Percentiles rank a stretch among this genome's conserved stretches.
These are phyloP conservation scores for Cunninghamia lanceolata DNA, from an alignment of 75 land plant species.

Conservation along the genomic window DNA sequence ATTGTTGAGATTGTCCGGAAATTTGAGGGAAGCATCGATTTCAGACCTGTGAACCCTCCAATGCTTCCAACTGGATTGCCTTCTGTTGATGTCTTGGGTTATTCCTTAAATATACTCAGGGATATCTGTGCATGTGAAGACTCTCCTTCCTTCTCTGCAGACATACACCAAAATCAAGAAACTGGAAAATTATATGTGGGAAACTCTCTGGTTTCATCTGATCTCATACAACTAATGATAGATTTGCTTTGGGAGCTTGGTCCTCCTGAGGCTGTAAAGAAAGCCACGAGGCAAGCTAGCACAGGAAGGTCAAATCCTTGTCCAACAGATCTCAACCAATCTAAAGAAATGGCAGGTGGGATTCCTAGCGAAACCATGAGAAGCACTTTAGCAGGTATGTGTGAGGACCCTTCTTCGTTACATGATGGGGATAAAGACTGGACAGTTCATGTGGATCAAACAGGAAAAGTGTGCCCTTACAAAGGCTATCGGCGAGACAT, in stretches of 20 bases:
- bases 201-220: slow-evolving; percentile 29
- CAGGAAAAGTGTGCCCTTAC: slow-evolving; percentile 44
- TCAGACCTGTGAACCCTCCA: slow-evolving; percentile 9
- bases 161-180: background rate
- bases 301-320: background rate
- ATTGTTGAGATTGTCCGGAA: slow-evolving; percentile 27
- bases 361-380: background rate
- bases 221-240: slow-evolving; percentile 47
- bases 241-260: slow-evolving; percentile 64
- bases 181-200: slow-evolving; percentile 8
- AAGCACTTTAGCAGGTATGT: background rate
- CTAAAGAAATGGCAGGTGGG: background rate
- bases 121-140: slow-evolving; percentile 50
- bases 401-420: background rate
- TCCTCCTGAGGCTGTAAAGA: slow-evolving; percentile 60
- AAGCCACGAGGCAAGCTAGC: slow-evolving; percentile 7
- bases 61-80: slow-evolving; percentile 38
- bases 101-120: slow-evolving; percentile 55
- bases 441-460: slow-evolving; percentile 4
- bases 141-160: background rate
- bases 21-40: slow-evolving; percentile 24
- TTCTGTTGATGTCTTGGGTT: slow-evolving; percentile 61
- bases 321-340: background rate
- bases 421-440: background rate
- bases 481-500: slow-evolving; percentile 81